Conservation (phyloP, 116 monocot genomes). For the Posidonia oceanica region DNA sequence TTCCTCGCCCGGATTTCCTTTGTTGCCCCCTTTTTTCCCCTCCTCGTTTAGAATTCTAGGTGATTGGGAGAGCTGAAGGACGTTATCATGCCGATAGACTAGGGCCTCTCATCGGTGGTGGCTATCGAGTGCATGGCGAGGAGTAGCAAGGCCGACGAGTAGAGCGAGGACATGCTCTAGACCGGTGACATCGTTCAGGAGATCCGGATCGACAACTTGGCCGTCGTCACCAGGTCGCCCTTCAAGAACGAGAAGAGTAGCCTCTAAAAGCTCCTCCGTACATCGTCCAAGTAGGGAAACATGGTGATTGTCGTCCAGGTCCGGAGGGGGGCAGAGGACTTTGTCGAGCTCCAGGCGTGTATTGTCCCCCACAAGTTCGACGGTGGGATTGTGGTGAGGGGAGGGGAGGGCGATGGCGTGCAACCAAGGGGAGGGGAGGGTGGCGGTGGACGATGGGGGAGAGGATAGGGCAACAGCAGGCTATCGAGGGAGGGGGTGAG, state of each 20-base stretch:
- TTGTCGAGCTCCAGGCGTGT: constrained; percentile 18
- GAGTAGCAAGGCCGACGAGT: constrained; percentile 30
- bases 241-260: constrained; percentile 41
- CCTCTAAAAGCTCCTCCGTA: constrained; percentile 43
- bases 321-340: constrained; percentile 11
- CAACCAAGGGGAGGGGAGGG: too few relatives aligned
- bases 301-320: constrained; percentile 24
- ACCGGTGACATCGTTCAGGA: constrained; percentile 40
- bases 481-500: too few relatives aligned
- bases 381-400: not conserved
- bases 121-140: constrained; percentile 35
- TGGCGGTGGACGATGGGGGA: too few relatives aligned
- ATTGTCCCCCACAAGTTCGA: constrained; percentile 15
- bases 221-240: constrained; percentile 15
- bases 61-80: not conserved
- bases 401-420: too few relatives aligned
- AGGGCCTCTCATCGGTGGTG: constrained; percentile 11
- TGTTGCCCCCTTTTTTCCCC: too few relatives aligned
- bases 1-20: too few relatives aligned
- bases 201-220: constrained; percentile 15
- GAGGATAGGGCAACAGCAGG: too few relatives aligned
- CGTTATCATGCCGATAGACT: not conserved
- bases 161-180: constrained; percentile 29
- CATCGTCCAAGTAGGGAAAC: constrained; percentile 44
- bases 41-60: too few relatives aligned